A percentile compares a stretch with the other conserved stretches of the same genome.
Conservation (phyloP, 2,329 filamentous ascomycete species). For the Fusarium neocosmosporiellum region DNA sequence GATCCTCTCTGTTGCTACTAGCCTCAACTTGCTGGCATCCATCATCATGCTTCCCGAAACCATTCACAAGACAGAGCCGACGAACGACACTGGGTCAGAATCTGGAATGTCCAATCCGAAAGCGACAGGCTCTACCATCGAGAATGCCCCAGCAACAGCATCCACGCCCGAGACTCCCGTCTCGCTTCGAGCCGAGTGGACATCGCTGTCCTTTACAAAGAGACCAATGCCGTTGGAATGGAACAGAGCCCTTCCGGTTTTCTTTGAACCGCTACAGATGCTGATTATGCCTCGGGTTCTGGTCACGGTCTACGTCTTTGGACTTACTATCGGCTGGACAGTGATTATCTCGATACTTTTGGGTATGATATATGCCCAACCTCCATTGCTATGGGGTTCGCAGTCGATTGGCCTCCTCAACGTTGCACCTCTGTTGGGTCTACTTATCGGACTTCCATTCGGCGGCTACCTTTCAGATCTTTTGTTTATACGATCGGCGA, state of each 20-base stretch:
- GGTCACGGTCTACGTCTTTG: conserved; percentile 2
- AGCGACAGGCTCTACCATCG: background rate
- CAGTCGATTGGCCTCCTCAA: background rate
- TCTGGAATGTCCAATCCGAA: background rate
- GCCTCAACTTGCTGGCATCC: background rate
- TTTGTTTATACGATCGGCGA: background rate
- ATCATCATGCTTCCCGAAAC: background rate
- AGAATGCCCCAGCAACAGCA: background rate
- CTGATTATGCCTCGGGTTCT: conserved; percentile 2
- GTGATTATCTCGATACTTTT: conserved; percentile 3
- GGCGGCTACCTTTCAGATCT: conserved; percentile 2
- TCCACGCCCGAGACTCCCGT: background rate
- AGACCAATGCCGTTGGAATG: background rate
- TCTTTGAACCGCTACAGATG: background rate
- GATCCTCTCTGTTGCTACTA: background rate
- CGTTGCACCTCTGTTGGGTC: background rate
- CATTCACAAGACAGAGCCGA: background rate
- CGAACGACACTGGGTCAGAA: background rate
- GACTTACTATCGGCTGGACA: conserved; percentile 12
- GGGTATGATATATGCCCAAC: background rate
- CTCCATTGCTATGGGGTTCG: background rate
- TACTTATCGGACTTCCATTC: conserved; percentile 1
- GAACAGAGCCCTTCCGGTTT: background rate
- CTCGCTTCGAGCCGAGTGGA: background rate
- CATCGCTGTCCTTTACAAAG: background rate